Evolutionary conservation across 352 stramenopile genomes (phyloP), one percentile per base, ranked within the genome.

Genomic region (Hyaloperonospora brassicae): DNA sequence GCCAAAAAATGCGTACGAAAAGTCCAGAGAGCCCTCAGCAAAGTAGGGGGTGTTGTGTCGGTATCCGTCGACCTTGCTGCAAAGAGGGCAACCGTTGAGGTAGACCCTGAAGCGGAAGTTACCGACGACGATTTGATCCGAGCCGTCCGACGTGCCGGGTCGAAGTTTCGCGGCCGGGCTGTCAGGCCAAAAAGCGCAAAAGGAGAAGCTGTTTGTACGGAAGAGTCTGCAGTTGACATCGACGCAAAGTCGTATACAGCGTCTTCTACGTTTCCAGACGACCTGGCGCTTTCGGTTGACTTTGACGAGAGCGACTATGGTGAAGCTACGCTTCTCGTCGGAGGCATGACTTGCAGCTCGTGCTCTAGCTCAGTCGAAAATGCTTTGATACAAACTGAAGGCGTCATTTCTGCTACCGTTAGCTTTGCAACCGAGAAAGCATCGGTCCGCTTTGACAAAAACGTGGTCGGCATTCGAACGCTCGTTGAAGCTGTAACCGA

Each of bases 331-430:
- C 55, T 95, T 43, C 47, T 91, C 24, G 61, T 95, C 14, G 82
- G 72, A 13, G 90, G 90, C 1, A 97, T 97, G 89, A 97, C 89
- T 13, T 97, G 89, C 62, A 95, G 84, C 31, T 95, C 88, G 25
- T 97, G 89, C 55, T 84, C 87, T 1, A 90, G 85, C 62, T 95
- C 89, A n/a, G 81, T 97, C 42, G 84, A 95, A 76, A 80, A 68
- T 23, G 82, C 82, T n/a, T 58, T 97, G 21, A 89, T 81, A 51
- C 69, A 80, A 44, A 73, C 76, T 13, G 61, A 79, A 34, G 88
- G 88, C 4, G 86, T 97, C 13, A 50, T 85, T 21, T 84, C 70
- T 22, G 84, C 74, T 25, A 69, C 79, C 41, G 85, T 97, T 34
- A 92, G 79, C 50, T 91, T 95, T 42, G 87, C 91, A 21, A 94